Conservation (phyloP, 2,329 filamentous ascomycete species). For the Aspergillus sclerotialis region DNA sequence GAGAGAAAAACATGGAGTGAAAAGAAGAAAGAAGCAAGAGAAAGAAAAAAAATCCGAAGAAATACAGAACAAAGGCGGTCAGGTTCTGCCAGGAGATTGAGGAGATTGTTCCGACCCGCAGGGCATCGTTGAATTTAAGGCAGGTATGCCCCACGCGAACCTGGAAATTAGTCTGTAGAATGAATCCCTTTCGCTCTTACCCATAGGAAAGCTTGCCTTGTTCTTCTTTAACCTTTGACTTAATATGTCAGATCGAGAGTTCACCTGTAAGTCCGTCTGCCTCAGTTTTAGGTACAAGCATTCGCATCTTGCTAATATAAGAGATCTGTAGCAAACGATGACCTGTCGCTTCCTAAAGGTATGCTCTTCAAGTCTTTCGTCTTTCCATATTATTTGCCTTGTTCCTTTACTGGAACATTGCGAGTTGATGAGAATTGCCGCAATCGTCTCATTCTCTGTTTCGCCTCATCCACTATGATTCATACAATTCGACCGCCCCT, state of each 20-base stretch:
- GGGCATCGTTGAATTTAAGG: too few relatives aligned
- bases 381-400: background rate
- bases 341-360: slow-evolving; percentile 56
- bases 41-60: slow-evolving; percentile 10
- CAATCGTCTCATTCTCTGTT: too few relatives aligned
- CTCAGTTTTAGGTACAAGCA: background rate
- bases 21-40: slow-evolving; percentile 9
- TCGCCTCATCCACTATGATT: too few relatives aligned
- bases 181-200: too few relatives aligned
- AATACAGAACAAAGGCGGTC: slow-evolving; percentile 12
- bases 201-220: too few relatives aligned
- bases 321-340: slow-evolving; percentile 43
- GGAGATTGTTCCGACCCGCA: slow-evolving; percentile 2
- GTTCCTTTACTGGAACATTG: background rate
- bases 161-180: too few relatives aligned
- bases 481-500: too few relatives aligned
- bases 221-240: too few relatives aligned
- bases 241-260: slow-evolving; percentile 52
- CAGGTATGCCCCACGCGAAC: too few relatives aligned
- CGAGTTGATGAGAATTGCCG: background rate
- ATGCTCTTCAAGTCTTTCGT: slow-evolving; percentile 9
- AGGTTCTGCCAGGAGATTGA: slow-evolving; percentile 18
- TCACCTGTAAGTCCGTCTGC: slow-evolving; percentile 43
- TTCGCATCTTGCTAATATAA: slow-evolving; percentile 6
- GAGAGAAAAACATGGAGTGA: slow-evolving; percentile 5